phyloP scores from a whole-genome alignment of 2,329 filamentous ascomycete species.

The Calonectria ilicicola region DNA sequence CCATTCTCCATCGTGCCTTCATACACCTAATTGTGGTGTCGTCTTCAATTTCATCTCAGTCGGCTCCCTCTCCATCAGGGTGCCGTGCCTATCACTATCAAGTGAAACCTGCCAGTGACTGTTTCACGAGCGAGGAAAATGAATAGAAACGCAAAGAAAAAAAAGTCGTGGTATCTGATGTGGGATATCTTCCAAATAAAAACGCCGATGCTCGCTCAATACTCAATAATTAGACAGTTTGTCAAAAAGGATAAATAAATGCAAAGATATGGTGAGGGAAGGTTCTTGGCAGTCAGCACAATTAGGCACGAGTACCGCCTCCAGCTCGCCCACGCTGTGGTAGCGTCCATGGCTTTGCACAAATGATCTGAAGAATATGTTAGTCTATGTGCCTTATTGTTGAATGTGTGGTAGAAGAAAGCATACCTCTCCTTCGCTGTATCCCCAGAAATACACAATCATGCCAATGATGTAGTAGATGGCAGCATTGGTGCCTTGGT shows the following conservation, averaged over 20 bases:
- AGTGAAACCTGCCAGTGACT: neutral
- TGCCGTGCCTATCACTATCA: neutral
- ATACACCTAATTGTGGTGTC: neutral
- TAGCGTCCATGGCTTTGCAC: conserved; percentile 77
- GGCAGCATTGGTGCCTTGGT: conserved; percentile 92
- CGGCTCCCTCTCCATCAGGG: neutral
- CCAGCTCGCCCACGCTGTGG: conserved; percentile 63
- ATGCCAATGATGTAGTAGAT: conserved; percentile 92
- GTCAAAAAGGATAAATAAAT: neutral
- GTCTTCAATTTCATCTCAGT: neutral
- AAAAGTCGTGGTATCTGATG: neutral
- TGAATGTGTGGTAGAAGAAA: neutral
- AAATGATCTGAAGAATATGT: conserved; percentile 67
- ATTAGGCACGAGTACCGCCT: conserved; percentile 36
- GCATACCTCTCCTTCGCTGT: conserved; percentile 94
- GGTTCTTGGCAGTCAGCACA: neutral
- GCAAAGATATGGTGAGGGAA: neutral
- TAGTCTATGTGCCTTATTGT: neutral
- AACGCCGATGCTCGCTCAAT: conserved; percentile 27
- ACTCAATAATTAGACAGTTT: neutral
- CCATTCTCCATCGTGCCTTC: conserved; percentile 1
- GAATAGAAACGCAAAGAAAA: conserved; percentile 8
- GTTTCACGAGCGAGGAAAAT: neutral
- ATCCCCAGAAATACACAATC: conserved; percentile 94
- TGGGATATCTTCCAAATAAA: conserved; percentile 21